Evolutionary conservation across 225 moss, liverwort and hornwort genomes (phyloP).

Genomic region (Physcomitrium patens): DNA sequence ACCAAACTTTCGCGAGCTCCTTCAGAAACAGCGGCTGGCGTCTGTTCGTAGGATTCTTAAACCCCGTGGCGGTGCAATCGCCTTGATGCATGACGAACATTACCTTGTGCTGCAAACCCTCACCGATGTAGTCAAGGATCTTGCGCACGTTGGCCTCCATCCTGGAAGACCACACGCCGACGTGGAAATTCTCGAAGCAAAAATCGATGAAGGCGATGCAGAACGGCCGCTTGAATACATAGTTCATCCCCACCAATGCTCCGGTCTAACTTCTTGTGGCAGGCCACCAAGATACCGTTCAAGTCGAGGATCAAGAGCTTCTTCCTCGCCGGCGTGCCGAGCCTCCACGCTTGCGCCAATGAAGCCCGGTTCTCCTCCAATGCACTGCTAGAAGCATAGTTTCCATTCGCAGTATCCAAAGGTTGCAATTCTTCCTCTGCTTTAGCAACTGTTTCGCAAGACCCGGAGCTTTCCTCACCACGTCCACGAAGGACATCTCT

Average conservation of each 20-base stretch:
- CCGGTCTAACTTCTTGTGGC: conserved; percentile 32
- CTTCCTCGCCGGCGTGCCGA: conserved; percentile 18
- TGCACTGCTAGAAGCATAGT: conserved; percentile 12
- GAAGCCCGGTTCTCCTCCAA: conserved; percentile 30
- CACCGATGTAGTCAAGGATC: conserved; percentile 36
- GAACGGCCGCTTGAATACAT: conserved; percentile 47
- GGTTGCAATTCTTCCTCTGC: background rate
- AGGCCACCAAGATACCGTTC: conserved; percentile 56
- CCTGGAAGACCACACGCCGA: conserved; percentile 64
- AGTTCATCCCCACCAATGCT: conserved; percentile 17
- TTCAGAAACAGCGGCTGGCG: conserved; percentile 47
- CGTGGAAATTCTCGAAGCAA: conserved; percentile 60
- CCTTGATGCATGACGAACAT: conserved; percentile 54
- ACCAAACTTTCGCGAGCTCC: conserved; percentile 46
- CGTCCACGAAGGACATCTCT: background rate
- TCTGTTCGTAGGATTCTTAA: conserved; percentile 36
- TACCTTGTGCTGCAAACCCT: conserved; percentile 24
- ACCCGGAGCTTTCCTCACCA: conserved; percentile 22
- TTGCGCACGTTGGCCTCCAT: conserved; percentile 33
- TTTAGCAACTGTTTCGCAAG: background rate
- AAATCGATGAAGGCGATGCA: conserved; percentile 46
- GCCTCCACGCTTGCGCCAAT: conserved; percentile 36
- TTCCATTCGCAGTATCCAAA: conserved; percentile 7
- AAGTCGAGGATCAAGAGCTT: conserved; percentile 61
- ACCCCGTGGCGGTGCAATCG: conserved; percentile 45